A percentile compares a stretch with the other conserved stretches of the same genome.
phyloP scores from a whole-genome alignment of 2,329 filamentous ascomycete genomes.

The Diaporthe batatas region DNA sequence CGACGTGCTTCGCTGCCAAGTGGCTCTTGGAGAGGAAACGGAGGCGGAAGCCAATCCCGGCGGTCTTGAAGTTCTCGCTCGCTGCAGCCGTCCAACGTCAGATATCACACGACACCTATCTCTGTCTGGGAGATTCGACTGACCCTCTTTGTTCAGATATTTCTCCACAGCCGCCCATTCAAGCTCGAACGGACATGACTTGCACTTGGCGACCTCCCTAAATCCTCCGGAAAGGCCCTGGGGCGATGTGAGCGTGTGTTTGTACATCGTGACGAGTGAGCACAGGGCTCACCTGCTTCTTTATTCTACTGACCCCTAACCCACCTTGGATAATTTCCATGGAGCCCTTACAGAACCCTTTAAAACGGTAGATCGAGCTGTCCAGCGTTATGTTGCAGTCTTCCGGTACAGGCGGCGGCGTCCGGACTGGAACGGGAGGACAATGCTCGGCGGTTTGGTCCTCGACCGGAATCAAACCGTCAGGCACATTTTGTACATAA shows the following conservation, averaged over 20 bases:
- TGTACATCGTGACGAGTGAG: background rate
- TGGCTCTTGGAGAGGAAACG: conserved; percentile 70
- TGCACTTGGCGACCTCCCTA: conserved; percentile 64
- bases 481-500: conserved; percentile 43
- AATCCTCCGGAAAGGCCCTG: conserved; percentile 51
- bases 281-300: conserved; percentile 59
- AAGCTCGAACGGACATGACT: conserved; percentile 66
- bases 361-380: conserved; percentile 66
- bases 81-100: conserved; percentile 49
- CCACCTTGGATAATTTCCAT: conserved; percentile 63
- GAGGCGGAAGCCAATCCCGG: conserved; percentile 63
- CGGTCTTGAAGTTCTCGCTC: conserved; percentile 61
- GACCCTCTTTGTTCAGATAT: conserved; percentile 59
- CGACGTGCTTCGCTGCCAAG: conserved; percentile 61
- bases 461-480: conserved; percentile 55
- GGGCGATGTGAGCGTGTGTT: background rate
- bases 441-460: conserved; percentile 45
- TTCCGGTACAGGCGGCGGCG: conserved; percentile 44
- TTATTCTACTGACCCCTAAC: conserved; percentile 63
- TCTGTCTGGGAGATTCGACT: background rate
- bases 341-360: conserved; percentile 69
- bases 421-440: conserved; percentile 35
- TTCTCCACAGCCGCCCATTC: conserved; percentile 66
- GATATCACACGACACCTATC: background rate
- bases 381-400: conserved; percentile 59